Base-by-base conservation (phyloP, 768 basidiomycete genomes). In the Dioszegia hungarica region DNA sequence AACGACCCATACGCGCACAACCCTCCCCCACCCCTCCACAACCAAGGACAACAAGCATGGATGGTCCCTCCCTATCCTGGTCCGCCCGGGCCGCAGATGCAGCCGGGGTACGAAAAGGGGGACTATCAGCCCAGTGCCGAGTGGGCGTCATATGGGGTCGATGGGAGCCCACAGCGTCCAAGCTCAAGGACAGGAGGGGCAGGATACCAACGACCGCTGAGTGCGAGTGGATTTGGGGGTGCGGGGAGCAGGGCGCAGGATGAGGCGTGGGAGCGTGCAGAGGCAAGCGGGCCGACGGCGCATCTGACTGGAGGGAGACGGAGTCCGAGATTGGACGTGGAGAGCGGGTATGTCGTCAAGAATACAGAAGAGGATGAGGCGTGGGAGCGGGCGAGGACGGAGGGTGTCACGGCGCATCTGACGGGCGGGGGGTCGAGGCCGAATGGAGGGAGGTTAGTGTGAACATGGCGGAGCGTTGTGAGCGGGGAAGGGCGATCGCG, bases 21-120 rank as follows among this genome's bases (percentile, higher is more conserved):
- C 14, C 49, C 67, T 17, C 63, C 66, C 8, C 43, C 59, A 1
- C 51, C 51, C 17, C 45, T 53, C 29, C 47, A 46, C 11, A 36
- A 52, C 15, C 55, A 59, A 11, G 46, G 53, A 25, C 57, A 64
- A 20, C 67, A 71, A 39, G 27, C 45, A 39, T 72, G 70, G 64
- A 68, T 70, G 62, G 74, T 73, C 2, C 74, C 74, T 29, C 74
- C 74, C 24, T 75, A 75, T 45, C 72, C 74, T 27, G 74, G 74
- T 28, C 73, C 73, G 25, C 73, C 73, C 20, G 27, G 57, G 24
- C 31, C 53, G 3, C 54, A 36, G 20, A 48, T 44, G 12, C 54
- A 57, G 17, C 39, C 50, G 20, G 66, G 61, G 3, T 72, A 46
- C 60, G 70, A 72, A 48, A 72, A 72, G 51, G 33, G 38, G 5